These are phyloP conservation scores for Microbotryum violaceum DNA, from an alignment of 1,284 basidiomycete species.

Conservation along the genomic window DNA sequence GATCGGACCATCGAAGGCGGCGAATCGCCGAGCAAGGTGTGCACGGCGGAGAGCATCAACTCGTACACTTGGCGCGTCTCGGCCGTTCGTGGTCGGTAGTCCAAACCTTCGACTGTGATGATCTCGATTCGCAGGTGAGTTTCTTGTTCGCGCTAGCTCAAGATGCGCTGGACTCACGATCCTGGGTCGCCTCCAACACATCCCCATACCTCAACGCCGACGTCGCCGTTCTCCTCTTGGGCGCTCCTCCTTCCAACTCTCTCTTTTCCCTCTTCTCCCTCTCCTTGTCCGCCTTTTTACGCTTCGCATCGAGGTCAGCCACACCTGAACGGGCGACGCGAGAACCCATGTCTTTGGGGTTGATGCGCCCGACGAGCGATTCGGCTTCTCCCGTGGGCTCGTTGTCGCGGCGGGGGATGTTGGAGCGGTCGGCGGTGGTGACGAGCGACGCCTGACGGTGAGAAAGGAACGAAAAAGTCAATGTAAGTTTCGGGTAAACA, in stretches of 20 bases:
- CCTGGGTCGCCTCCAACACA: slow-evolving; percentile 84
- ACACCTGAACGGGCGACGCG: slow-evolving; percentile 73
- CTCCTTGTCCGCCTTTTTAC: slow-evolving; percentile 43
- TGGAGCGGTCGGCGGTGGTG: slow-evolving; percentile 36
- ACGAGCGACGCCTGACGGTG: slow-evolving; percentile 32
- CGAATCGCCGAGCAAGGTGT: slow-evolving; percentile 78
- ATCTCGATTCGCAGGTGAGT: not conserved
- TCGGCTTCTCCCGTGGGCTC: slow-evolving; percentile 96
- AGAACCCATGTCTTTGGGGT: slow-evolving; percentile 88
- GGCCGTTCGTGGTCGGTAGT: slow-evolving; percentile 82
- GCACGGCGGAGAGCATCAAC: slow-evolving; percentile 76
- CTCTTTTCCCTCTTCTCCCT: slow-evolving; percentile 10
- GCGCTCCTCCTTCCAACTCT: not conserved
- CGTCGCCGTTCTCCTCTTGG: slow-evolving; percentile 3
- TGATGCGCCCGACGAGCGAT: slow-evolving; percentile 82
- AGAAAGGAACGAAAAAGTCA: not conserved
- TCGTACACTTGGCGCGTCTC: slow-evolving; percentile 95
- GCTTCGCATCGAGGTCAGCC: slow-evolving; percentile 83
- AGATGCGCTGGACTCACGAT: slow-evolving; percentile 38
- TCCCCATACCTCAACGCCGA: slow-evolving; percentile 55
- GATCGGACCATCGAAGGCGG: slow-evolving; percentile 91
- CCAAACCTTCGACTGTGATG: slow-evolving; percentile 69
- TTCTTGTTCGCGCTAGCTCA: not conserved
- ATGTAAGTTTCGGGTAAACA: not conserved
- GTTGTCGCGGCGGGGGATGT: slow-evolving; percentile 54